phyloP scores from a whole-genome alignment of 176 grass and related monocot species.

The Stipa capillata region DNA sequence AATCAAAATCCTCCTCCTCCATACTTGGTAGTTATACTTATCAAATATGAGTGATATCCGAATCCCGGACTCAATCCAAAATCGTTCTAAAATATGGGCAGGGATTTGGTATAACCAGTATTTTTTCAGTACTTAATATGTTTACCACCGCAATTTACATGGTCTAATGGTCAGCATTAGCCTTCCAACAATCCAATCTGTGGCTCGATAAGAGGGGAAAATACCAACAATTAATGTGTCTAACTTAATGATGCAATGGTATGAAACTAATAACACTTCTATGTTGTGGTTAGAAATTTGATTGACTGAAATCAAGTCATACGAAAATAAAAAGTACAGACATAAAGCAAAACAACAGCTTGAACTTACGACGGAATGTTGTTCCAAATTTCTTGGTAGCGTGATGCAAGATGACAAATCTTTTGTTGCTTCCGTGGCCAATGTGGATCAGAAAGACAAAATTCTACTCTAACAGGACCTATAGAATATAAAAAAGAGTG shows the following conservation, averaged over 20 bases:
- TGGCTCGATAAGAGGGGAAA: background rate
- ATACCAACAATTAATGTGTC: background rate
- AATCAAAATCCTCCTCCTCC: background rate
- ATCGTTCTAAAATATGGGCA: background rate
- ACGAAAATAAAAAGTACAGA: background rate
- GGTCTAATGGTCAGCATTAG: background rate
- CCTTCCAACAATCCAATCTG: background rate
- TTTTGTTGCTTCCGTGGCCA: slow-evolving; percentile 67
- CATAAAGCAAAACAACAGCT: background rate
- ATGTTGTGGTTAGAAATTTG: background rate
- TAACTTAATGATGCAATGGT: background rate
- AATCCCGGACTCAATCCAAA: background rate
- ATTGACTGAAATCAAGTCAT: background rate
- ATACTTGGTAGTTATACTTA: background rate
- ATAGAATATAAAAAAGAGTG: slow-evolving; percentile 1
- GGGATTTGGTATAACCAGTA: background rate
- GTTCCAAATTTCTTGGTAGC: slow-evolving; percentile 86
- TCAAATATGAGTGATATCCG: background rate
- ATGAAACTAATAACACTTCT: background rate
- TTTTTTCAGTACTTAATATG: background rate
- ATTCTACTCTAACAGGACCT: slow-evolving; percentile 56
- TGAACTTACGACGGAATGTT: slow-evolving; percentile 48
- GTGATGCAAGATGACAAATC: slow-evolving; percentile 62
- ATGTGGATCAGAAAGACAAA: slow-evolving; percentile 47
- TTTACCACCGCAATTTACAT: slow-evolving; percentile 1